Base-by-base conservation (phyloP, 2,329 filamentous ascomycete species). In the Sporothrix humicola region DNA sequence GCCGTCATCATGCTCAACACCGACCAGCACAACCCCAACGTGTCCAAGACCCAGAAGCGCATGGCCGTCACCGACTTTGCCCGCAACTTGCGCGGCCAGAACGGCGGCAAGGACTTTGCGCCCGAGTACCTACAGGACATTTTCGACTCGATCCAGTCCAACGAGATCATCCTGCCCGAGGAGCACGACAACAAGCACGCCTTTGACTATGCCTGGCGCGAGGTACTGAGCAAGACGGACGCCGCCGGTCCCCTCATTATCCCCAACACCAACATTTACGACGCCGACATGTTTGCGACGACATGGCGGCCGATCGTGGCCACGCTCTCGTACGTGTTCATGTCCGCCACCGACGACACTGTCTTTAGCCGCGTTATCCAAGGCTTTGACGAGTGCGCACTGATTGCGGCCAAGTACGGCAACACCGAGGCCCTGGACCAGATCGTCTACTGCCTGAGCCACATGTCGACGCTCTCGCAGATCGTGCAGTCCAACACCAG, bases 1-100 rank as follows among this genome's bases (percentile, higher is more conserved):
- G 96, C 95, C 52, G 97, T 98, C 79, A 97, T 99, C 81, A 94
- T 99, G 89, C 85, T 99, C 73, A 99, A 99, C 79, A 98, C 95
- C 0, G 96, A 99, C 80, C 92, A 97, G 78, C 96, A 98, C 81
- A 99, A 97, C 79, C 95, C 94, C 0, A 98, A 98, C 77, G 82
- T 98, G 6, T 58, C 68, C 75, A 94, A 90, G 77, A 82, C 87
- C 1, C 85, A 90, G 77, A 93, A 92, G 79, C 93, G 95, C 56
- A 99, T 99, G 96, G 90, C 90, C 1, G 86, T 91, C 58, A 87
- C 90, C 72, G 92, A 95, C 78, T 99, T 99, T 81, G 87, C 93
- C 0, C 91, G 90, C 76, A 98, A 99, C 79, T 83, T 99, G n/a
- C 89, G 95, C 56, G 95, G 95, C 12, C 92, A 96, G 48, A 99